Conservation (phyloP, 148 eudicot species). For the Dysphania ambrosioides region DNA sequence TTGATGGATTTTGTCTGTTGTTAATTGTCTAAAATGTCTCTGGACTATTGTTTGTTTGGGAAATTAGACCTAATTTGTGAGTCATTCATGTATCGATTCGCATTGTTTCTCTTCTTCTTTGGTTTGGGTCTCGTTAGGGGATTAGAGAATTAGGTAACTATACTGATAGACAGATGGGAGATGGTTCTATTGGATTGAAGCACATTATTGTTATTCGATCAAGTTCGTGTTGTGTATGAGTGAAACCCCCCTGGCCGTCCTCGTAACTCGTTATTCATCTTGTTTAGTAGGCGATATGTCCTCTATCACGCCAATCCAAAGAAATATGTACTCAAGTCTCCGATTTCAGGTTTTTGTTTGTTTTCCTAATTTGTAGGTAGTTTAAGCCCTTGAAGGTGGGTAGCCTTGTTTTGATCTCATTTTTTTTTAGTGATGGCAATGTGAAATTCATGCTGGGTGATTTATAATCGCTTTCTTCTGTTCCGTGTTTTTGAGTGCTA, state of each 20-base stretch:
- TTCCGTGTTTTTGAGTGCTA: background rate
- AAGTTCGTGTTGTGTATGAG: background rate
- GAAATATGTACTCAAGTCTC: background rate
- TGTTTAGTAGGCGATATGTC: background rate
- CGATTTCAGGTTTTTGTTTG: background rate
- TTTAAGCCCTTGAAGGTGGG: too few relatives aligned
- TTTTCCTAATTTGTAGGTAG: background rate
- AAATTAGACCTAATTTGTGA: too few relatives aligned
- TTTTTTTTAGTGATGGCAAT: background rate
- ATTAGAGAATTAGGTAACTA: too few relatives aligned
- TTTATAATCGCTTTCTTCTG: background rate
- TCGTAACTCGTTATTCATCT: background rate
- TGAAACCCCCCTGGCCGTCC: background rate
- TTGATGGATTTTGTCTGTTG: background rate
- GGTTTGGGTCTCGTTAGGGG: too few relatives aligned
- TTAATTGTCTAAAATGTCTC: background rate
- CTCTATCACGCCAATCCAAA: background rate
- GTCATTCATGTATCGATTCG: too few relatives aligned
- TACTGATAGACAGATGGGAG: background rate
- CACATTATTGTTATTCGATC: background rate
- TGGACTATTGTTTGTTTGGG: background rate
- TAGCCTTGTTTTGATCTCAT: background rate
- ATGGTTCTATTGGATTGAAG: background rate
- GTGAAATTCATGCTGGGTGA: background rate
- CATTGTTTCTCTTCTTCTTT: too few relatives aligned